phyloP scores from a whole-genome alignment of 495 filamentous ascomycete genomes.

The Geopyxis carbonaria region DNA sequence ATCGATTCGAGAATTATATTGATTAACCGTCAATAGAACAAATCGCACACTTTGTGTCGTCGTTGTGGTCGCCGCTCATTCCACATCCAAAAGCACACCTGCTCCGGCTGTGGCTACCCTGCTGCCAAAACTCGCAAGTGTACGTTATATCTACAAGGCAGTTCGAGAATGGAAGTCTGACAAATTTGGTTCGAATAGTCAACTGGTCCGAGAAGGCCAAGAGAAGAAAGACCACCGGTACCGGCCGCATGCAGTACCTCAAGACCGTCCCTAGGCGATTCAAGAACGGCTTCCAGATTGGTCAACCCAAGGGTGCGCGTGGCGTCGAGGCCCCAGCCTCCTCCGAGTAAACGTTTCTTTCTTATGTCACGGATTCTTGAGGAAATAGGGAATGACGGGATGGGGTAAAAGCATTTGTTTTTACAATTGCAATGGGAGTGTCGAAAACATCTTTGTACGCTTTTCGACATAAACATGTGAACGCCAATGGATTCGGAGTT shows the following conservation, averaged over 20 bases:
- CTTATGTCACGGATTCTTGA: too few relatives aligned
- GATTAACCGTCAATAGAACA: constrained; percentile 50
- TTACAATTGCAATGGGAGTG: too few relatives aligned
- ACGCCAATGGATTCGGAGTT: too few relatives aligned
- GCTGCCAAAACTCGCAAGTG: constrained; percentile 93
- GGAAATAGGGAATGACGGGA: too few relatives aligned
- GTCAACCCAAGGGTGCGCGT: constrained; percentile 67
- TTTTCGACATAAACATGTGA: too few relatives aligned
- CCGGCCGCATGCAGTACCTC: constrained; percentile 82
- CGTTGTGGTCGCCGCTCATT: constrained; percentile 95
- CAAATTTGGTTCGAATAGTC: constrained; percentile 1
- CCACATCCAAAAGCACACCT: constrained; percentile 98
- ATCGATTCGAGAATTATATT: neutral
- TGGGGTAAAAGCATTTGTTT: too few relatives aligned
- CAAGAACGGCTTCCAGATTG: constrained; percentile 91
- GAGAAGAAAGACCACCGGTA: constrained; percentile 96
- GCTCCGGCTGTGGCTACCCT: constrained; percentile 93
- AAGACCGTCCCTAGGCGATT: constrained; percentile 77
- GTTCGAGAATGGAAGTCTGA: constrained; percentile 1
- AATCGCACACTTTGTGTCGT: constrained; percentile 97
- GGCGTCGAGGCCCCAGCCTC: constrained; percentile 32
- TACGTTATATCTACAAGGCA: constrained; percentile 39
- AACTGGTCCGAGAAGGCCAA: constrained; percentile 99
- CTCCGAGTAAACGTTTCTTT: constrained; percentile 26
- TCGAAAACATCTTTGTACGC: too few relatives aligned